phyloP scores from a whole-genome alignment of 176 grass and related monocot species.

The Puccinellia tenuiflora region DNA sequence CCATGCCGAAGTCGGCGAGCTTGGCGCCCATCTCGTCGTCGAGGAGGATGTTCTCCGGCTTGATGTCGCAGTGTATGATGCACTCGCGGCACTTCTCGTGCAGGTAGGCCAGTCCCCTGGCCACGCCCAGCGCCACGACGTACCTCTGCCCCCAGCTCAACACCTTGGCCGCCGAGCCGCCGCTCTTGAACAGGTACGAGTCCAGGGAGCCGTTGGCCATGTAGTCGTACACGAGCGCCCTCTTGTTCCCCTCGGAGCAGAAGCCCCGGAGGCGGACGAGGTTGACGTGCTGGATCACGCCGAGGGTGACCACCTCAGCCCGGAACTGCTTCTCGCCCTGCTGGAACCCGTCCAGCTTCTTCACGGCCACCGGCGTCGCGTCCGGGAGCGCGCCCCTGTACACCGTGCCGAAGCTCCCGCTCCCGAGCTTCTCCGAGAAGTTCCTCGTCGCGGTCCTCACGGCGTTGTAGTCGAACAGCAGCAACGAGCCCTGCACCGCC shows the following conservation, averaged over 20 bases:
- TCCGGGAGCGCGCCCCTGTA: constrained; percentile 30
- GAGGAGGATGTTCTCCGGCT: constrained; percentile 51
- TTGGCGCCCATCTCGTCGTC: constrained; percentile 29
- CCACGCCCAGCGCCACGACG: constrained; percentile 13
- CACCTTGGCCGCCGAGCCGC: background rate
- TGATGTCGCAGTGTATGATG: constrained; percentile 57
- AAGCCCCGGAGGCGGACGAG: constrained; percentile 42
- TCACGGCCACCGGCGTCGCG: constrained; percentile 32
- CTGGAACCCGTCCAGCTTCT: constrained; percentile 35
- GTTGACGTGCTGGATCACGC: constrained; percentile 41
- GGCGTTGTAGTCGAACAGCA: constrained; percentile 37
- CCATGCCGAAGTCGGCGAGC: constrained; percentile 48
- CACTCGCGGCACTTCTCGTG: constrained; percentile 47
- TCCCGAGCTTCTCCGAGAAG: constrained; percentile 44
- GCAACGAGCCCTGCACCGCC: constrained; percentile 34
- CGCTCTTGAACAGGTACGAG: constrained; percentile 24
- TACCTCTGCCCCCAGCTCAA: constrained; percentile 36
- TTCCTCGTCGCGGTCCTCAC: constrained; percentile 31
- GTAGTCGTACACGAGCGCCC: constrained; percentile 45
- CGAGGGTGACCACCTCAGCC: constrained; percentile 42
- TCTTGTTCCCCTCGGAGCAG: constrained; percentile 44
- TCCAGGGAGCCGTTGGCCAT: constrained; percentile 50
- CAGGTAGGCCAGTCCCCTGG: constrained; percentile 34
- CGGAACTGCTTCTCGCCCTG: constrained; percentile 54
- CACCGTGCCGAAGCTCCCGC: constrained; percentile 41